Evolutionary conservation across 1,284 basidiomycete genomes (phyloP).

Genomic region (Ganoderma lingzhi): DNA sequence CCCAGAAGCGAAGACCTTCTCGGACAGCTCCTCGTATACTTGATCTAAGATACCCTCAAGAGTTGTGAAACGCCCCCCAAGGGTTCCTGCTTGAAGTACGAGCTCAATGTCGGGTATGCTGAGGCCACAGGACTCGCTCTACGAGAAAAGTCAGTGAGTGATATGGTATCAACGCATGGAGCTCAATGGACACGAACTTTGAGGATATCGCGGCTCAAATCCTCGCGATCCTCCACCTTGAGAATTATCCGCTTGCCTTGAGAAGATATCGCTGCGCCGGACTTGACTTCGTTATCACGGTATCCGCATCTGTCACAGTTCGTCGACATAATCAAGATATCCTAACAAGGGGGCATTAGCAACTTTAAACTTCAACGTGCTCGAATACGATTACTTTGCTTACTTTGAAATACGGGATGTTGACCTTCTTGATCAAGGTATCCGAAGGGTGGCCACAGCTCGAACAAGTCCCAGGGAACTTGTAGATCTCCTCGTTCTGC

Average conservation of each 20-base stretch:
- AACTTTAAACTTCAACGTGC: background rate
- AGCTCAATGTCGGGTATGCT: conserved; percentile 96
- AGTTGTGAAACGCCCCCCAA: conserved; percentile 99
- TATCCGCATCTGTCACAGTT: conserved; percentile 97
- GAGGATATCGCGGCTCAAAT: conserved; percentile 93
- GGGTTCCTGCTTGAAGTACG: conserved; percentile 89
- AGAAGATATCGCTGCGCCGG: conserved; percentile 87
- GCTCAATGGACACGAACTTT: conserved; percentile 62
- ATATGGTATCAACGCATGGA: no score
- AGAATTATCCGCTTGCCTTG: conserved; percentile 90
- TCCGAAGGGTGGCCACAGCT: conserved; percentile 87
- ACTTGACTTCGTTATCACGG: conserved; percentile 98
- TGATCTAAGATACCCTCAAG: conserved; percentile 95
- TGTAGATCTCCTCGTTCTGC: conserved; percentile 85
- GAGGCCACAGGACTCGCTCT: conserved; percentile 94
- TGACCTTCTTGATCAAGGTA: conserved; percentile 96
- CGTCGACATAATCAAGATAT: conserved; percentile 98
- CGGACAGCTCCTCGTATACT: conserved; percentile 94
- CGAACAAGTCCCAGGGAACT: conserved; percentile 90
- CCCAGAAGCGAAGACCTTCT: conserved; percentile 88
- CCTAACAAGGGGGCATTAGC: conserved; percentile 52
- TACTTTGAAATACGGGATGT: conserved; percentile 98
- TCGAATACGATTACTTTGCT: background rate
- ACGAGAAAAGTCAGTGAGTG: background rate
- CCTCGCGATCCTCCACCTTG: conserved; percentile 93